These are phyloP conservation scores for Parathielavia hyrcaniae DNA, from an alignment of 495 filamentous ascomycete genomes.

Conservation along the genomic window DNA sequence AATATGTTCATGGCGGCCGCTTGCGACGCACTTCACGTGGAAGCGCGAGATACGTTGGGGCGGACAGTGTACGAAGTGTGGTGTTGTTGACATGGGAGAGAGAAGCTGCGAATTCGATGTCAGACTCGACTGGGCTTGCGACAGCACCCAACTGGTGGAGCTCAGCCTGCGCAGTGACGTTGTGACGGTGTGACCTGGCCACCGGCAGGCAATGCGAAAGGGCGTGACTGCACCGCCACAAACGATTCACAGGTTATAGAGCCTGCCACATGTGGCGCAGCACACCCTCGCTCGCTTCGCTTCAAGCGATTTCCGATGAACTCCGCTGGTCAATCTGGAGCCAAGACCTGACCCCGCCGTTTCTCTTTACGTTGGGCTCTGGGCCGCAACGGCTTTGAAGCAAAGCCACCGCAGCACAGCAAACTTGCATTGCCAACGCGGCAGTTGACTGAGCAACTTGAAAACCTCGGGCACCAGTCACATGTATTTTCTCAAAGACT, in stretches of 20 bases:
- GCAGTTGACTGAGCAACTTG: too few species aligned
- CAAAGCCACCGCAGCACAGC: too few species aligned
- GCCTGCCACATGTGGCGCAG: slow-evolving; percentile 17
- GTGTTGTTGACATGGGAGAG: neutral
- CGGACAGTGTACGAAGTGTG: neutral
- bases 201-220: neutral
- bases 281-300: neutral
- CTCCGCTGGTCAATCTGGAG: too few species aligned
- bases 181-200: neutral
- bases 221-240: neutral
- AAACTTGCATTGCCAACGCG: too few species aligned
- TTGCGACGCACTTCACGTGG: slow-evolving; percentile 1
- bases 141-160: too few species aligned
- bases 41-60: neutral
- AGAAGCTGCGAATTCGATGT: too few species aligned
- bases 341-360: too few species aligned
- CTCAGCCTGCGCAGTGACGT: too few species aligned
- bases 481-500: neutral
- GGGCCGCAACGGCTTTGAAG: neutral
- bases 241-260: neutral
- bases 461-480: too few species aligned
- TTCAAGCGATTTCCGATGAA: too few species aligned
- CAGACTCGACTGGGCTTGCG: neutral
- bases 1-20: slow-evolving; percentile 24
- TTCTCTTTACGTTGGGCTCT: too few species aligned